Base-by-base conservation (phyloP, 768 basidiomycete genomes). In the Leccinum broughii region DNA sequence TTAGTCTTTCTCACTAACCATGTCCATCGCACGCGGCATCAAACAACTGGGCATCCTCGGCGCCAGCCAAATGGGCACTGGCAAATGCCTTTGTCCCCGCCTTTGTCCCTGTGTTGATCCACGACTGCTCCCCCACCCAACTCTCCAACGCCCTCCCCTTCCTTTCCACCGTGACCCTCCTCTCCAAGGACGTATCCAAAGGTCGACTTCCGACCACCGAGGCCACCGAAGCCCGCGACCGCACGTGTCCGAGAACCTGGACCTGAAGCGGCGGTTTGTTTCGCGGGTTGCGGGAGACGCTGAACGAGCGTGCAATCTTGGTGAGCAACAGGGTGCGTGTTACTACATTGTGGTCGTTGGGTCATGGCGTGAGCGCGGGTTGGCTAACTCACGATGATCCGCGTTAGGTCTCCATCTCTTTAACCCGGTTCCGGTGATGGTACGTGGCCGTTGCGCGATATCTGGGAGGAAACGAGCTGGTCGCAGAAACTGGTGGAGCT, bases 391-490 rank as follows among this genome's bases (percentile, higher is more conserved):
- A 28, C 32, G 55, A 20, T 20, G 41, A 20, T 15, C 52, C 6
- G 14, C 34, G 4, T 49, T 55, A 93, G 92, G 88, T 13, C 78
- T 96, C 46, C 94, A 96, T 72, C 96, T 95, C 80, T 96, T 97
- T 80, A 96, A 98, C 69, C 95, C 95, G 5, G 95, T 97, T 4
- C 95, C 95, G 3, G 91, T 96, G 34, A 97, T 97, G 95, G 92
- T 92, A 69, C 54, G 83, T 51, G 13, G 41, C 9, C 17, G 6
- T 50, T 10, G 35, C 30, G 7, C 30, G 41, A 44, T 20, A 7
- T 44, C n/a, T 44, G n/a, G n/a, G 14, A 6, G 17, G 11, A 11
- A 13, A 4, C 9, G 14, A 10, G 7, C 28, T 28, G 34, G 10
- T 51, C 55, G 14, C 64, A 91, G 93, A 92, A 90, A 88, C 78